Conservation (phyloP, 2,329 filamentous ascomycete species). For the Cadophora sp. region DNA sequence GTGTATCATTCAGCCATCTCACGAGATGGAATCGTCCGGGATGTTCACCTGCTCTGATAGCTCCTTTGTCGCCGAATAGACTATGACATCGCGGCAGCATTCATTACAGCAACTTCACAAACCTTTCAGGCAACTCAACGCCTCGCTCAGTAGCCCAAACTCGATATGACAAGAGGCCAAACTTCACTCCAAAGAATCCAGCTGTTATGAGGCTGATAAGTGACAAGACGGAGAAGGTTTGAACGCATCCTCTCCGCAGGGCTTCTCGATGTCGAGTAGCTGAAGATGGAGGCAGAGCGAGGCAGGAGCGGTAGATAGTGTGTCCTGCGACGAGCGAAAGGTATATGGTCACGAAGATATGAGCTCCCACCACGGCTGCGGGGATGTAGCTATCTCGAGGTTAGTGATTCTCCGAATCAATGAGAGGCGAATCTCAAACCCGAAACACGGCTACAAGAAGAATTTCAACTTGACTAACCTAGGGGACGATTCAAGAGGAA, state of each 20-base stretch:
- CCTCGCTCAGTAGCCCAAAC: constrained; percentile 55
- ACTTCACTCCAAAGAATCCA: constrained; percentile 52
- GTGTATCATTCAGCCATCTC: constrained; percentile 42
- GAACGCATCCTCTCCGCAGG: constrained; percentile 42
- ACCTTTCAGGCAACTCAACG: constrained; percentile 49
- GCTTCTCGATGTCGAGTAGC: constrained; percentile 46
- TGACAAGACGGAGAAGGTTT: constrained; percentile 53
- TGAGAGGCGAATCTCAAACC: neutral
- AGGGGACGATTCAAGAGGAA: constrained; percentile 11
- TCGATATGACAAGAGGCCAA: constrained; percentile 55
- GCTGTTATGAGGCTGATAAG: constrained; percentile 53
- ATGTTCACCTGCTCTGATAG: constrained; percentile 42
- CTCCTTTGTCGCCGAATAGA: constrained; percentile 44
- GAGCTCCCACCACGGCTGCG: constrained; percentile 27
- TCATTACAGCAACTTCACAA: constrained; percentile 31
- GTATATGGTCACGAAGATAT: constrained; percentile 32
- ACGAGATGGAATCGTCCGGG: constrained; percentile 42
- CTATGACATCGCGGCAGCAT: constrained; percentile 35
- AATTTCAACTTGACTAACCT: neutral
- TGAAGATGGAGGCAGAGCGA: constrained; percentile 47
- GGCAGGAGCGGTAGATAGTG: constrained; percentile 42
- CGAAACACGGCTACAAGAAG: no score
- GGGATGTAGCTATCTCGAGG: constrained; percentile 31
- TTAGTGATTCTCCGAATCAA: neutral
- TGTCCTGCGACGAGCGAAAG: constrained; percentile 35